Evolutionary conservation across 352 stramenopile species (phyloP).

Genomic region (Globisporangium perplexum): DNA sequence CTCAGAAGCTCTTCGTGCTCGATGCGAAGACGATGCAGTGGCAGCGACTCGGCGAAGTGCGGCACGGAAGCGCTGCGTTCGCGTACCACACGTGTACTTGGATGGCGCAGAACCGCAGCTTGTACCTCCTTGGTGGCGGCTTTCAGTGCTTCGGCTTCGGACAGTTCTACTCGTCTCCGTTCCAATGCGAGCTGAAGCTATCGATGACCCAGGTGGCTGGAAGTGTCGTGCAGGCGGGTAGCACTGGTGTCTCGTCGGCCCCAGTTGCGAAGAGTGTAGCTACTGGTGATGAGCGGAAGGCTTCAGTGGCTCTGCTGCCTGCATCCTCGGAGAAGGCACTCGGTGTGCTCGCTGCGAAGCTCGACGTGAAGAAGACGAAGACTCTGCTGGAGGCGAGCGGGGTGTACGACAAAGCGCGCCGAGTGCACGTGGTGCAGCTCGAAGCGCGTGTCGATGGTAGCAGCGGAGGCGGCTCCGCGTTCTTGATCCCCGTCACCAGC

Average conservation of each 20-base stretch:
- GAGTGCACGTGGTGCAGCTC: conserved; percentile 41
- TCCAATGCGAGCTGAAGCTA: conserved; percentile 49
- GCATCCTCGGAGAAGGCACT: conserved; percentile 14
- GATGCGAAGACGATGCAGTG: conserved; percentile 41
- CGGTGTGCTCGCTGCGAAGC: conserved; percentile 49
- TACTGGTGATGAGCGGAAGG: background rate
- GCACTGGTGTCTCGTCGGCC: background rate
- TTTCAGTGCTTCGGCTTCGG: conserved; percentile 86
- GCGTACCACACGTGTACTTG: conserved; percentile 51
- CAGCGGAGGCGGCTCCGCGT: conserved; percentile 19
- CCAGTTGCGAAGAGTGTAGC: background rate
- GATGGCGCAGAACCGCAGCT: conserved; percentile 29
- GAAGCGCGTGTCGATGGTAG: background rate
- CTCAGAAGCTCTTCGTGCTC: conserved; percentile 50
- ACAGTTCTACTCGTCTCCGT: conserved; percentile 65
- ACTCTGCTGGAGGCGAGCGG: conserved; percentile 51
- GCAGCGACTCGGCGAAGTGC: conserved; percentile 44
- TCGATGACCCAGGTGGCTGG: background rate
- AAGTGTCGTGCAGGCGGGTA: background rate
- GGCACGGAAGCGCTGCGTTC: conserved; percentile 41
- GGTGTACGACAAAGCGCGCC: conserved; percentile 78
- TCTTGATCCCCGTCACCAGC: conserved; percentile 55
- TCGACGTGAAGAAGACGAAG: conserved; percentile 75
- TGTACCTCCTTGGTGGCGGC: conserved; percentile 61
- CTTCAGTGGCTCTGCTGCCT: background rate